Base-by-base conservation (phyloP, 768 basidiomycete genomes). In the Pleurotus citrinopileatus region DNA sequence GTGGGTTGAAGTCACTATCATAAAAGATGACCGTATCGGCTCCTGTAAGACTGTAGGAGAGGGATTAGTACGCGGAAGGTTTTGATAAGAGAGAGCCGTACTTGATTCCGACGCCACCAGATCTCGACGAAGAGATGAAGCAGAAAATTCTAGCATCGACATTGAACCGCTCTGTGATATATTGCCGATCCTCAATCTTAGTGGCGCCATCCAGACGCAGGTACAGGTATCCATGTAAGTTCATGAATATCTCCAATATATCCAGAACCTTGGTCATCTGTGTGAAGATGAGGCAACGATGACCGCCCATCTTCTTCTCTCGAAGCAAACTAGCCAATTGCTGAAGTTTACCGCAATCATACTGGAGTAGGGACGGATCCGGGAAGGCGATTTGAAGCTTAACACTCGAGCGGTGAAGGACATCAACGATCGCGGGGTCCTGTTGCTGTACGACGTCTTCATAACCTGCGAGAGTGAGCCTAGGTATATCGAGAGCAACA, bases 11-110 rank as follows among this genome's bases (percentile, higher is more conserved):
- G 67, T 97, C 94, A 56, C 91, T 92, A 65, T 98, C 96, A 64
- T 96, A 98, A 68, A 99, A 95, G 52, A 99, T 83, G 62, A 99
- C 96, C 0, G 97, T 98, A 64, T 96, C 94, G 17, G 94, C 94
- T 15, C 90, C 90, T 4, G 87, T 89, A 57, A 90, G 65, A 68
- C 92, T 87, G 68, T 42, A 40, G 65, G 61, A 50, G 48, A 27
- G 54, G 60, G 61, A 60, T 54, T 59, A 56, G 45, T 53, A 26
- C 62, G 12, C 52, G 64, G 17, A 52, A 52, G n/a, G n/a, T 17
- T 59, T 45, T 51, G 59, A 58, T 57, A 62, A 6, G 25, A 47
- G 34, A 37, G 48, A 46, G 44, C 23, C 3, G 5, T 62, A 93
- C 89, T 98, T 98, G 73, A 98, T 97, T 9, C 95, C 95, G 43